phyloP scores from a whole-genome alignment of 2,329 filamentous ascomycete genomes.

The Claviceps maximensis region DNA sequence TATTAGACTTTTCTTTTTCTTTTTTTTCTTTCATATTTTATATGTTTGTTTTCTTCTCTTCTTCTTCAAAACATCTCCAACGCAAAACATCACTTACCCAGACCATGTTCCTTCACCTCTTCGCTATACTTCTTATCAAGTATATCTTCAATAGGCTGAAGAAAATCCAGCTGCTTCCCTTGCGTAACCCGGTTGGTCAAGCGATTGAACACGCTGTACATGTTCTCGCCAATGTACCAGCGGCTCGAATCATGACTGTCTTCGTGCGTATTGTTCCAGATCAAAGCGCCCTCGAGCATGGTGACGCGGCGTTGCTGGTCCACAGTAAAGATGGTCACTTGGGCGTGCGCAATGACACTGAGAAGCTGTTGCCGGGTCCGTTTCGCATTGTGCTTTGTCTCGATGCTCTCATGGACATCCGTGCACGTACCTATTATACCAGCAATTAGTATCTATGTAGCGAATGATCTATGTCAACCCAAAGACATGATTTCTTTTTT shows the following conservation, averaged over 20 bases:
- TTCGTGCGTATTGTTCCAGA: constrained; percentile 35
- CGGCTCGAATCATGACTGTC: constrained; percentile 25
- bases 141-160: constrained; percentile 49
- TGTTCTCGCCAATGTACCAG: constrained; percentile 45
- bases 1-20: not conserved
- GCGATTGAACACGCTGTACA: constrained; percentile 50
- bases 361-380: constrained; percentile 56
- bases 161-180: constrained; percentile 34
- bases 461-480: too few relatives aligned
- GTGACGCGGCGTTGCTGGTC: constrained; percentile 48
- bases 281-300: constrained; percentile 56
- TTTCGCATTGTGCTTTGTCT: constrained; percentile 52
- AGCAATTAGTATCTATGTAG: not conserved
- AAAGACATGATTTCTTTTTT: not conserved
- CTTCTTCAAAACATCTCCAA: not conserved
- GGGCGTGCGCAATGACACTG: constrained; percentile 60
- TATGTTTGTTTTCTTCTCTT: not conserved
- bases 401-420: constrained; percentile 63
- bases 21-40: too few relatives aligned
- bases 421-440: constrained; percentile 49
- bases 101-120: constrained; percentile 50
- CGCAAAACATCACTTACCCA: constrained; percentile 24
- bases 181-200: constrained; percentile 29
- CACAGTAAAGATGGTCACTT: constrained; percentile 64
- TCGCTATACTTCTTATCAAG: constrained; percentile 46